phyloP scores from a whole-genome alignment of 495 filamentous ascomycete genomes.

The Chaetomium tenue region DNA sequence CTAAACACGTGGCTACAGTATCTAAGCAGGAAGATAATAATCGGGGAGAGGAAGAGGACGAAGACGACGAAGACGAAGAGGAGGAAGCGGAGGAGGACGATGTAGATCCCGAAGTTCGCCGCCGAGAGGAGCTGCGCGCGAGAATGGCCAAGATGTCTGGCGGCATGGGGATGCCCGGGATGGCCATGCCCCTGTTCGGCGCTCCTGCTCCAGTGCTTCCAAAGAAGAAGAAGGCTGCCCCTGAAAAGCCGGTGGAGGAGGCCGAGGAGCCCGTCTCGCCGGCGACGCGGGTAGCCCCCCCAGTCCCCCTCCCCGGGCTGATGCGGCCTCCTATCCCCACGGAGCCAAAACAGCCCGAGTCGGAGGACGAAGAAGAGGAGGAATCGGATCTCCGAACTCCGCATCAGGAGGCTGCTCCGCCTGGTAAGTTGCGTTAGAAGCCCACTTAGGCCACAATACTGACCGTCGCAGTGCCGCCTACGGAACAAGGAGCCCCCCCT shows the following conservation, averaged over 20 bases:
- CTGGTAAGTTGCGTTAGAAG: constrained; percentile 47
- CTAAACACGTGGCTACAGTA: constrained; percentile 33
- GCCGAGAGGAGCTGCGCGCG: constrained; percentile 84
- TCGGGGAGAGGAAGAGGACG: constrained; percentile 46
- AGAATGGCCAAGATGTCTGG: constrained; percentile 99
- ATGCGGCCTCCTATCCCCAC: constrained; percentile 40
- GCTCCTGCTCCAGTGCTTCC: constrained; percentile 52
- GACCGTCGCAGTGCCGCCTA: constrained; percentile 41
- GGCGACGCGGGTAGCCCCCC: constrained; percentile 55
- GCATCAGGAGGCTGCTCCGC: constrained; percentile 42
- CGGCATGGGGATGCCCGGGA: constrained; percentile 94
- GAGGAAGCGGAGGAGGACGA: constrained; percentile 80
- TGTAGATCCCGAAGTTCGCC: constrained; percentile 83
- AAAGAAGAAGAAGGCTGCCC: constrained; percentile 63
- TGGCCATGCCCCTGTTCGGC: constrained; percentile 75
- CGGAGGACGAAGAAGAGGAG: constrained; percentile 44
- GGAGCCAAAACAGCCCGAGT: constrained; percentile 33
- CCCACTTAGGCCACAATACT: constrained; percentile 30
- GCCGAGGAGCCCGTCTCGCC: constrained; percentile 46
- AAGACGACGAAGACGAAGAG: constrained; percentile 68
- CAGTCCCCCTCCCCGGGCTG: constrained; percentile 76
- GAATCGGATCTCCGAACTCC: constrained; percentile 34
- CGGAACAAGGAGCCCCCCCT: constrained; percentile 46
- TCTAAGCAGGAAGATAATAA: constrained; percentile 44
- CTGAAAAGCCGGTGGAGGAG: constrained; percentile 49